Evolutionary conservation across 192 early-diverging fungal genomes (phyloP).

Genomic region (Mortierella alpina): DNA sequence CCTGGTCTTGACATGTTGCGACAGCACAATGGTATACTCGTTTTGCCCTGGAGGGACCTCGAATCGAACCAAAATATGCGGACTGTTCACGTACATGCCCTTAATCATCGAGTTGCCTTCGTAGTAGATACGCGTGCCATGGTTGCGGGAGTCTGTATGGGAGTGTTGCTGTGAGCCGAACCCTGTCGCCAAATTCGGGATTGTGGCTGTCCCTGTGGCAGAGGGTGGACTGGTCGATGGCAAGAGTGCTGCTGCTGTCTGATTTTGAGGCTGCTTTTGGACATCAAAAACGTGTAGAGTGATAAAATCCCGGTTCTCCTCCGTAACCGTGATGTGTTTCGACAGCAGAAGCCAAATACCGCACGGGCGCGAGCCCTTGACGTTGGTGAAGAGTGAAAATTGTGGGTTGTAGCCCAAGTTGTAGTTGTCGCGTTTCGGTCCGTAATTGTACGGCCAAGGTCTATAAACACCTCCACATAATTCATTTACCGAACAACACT

Average conservation of each 20-base stretch:
- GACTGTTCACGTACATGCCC: slow-evolving; percentile 89
- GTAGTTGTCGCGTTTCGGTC: slow-evolving; percentile 62
- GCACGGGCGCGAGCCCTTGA: slow-evolving; percentile 58
- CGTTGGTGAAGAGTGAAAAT: slow-evolving; percentile 73
- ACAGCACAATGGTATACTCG: slow-evolving; percentile 82
- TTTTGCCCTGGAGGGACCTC: slow-evolving; percentile 65
- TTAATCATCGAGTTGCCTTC: slow-evolving; percentile 56
- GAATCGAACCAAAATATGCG: slow-evolving; percentile 80
- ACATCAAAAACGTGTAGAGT: slow-evolving; percentile 86
- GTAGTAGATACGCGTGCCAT: slow-evolving; percentile 53
- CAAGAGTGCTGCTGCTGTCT: neutral
- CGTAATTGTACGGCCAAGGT: slow-evolving; percentile 49
- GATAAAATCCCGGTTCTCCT: slow-evolving; percentile 89
- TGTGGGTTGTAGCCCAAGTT: slow-evolving; percentile 85
- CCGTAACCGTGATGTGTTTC: slow-evolving; percentile 85
- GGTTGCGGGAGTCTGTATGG: slow-evolving; percentile 40
- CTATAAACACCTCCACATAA: slow-evolving; percentile 38
- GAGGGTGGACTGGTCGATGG: slow-evolving; percentile 13
- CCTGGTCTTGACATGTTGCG: slow-evolving; percentile 78
- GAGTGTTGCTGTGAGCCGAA: neutral
- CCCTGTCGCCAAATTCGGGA: neutral
- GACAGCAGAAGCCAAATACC: slow-evolving; percentile 84
- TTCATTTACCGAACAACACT: neutral
- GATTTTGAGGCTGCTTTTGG: slow-evolving; percentile 31
- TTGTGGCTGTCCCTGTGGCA: neutral